phyloP scores from a whole-genome alignment of 352 stramenopile species.

The Pilasporangium apinafurcum region DNA sequence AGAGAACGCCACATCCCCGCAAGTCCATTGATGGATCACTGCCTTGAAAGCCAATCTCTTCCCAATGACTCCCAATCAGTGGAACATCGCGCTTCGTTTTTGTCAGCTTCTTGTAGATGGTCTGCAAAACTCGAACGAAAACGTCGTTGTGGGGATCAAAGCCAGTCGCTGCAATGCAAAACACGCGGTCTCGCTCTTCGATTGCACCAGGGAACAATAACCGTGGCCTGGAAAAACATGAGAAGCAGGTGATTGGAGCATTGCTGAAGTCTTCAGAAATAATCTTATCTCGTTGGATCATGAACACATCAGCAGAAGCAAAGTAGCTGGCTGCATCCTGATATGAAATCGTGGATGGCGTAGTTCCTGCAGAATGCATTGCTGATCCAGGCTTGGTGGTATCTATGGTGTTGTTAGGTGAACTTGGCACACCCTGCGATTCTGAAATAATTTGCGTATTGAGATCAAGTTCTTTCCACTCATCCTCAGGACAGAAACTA shows the following conservation, averaged over 20 bases:
- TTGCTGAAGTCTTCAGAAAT: constrained; percentile 38
- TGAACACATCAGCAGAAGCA: constrained; percentile 22
- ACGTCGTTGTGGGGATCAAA: constrained; percentile 42
- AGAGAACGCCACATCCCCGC: constrained; percentile 77
- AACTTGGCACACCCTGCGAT: no score
- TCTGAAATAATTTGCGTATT: not conserved
- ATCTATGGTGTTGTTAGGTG: no score
- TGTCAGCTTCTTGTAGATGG: constrained; percentile 48
- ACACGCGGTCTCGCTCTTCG: constrained; percentile 67
- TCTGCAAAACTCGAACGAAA: constrained; percentile 53
- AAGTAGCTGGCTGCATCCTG: constrained; percentile 40
- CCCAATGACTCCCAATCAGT: constrained; percentile 74
- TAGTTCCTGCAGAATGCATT: not conserved
- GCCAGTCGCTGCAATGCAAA: constrained; percentile 53
- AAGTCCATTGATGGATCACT: constrained; percentile 85
- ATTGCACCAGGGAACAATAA: constrained; percentile 45
- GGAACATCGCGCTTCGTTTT: constrained; percentile 23
- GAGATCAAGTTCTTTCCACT: constrained; percentile 64
- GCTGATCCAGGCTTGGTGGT: not conserved
- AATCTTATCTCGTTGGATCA: constrained; percentile 40
- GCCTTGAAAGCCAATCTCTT: constrained; percentile 87
- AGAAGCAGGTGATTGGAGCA: constrained; percentile 36
- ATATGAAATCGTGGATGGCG: constrained; percentile 28
- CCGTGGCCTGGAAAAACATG: constrained; percentile 46
- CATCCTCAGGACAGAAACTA: constrained; percentile 8